Evolutionary conservation across 176 grass and related monocot genomes (phyloP), one percentile per base, ranked within the genome.

Genomic region (Stipa capillata): DNA sequence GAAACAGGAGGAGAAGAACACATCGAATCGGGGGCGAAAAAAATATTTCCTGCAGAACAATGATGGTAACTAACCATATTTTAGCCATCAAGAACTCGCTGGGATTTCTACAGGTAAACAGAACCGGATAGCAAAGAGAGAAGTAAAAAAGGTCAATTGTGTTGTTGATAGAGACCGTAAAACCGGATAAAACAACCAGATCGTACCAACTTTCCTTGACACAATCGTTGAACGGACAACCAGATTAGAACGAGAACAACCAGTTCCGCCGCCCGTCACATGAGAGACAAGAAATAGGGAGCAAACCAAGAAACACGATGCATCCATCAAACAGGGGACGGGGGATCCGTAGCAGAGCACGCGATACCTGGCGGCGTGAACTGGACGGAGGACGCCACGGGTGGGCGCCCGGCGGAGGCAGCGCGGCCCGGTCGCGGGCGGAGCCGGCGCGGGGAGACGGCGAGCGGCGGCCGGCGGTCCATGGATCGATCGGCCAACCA

Each of bases 361-460:
- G 6, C 12, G 16, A 42, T 89, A 93, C 92, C 92, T 87, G 85
- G 68, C 18, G 83, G 77, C 4, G 73, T 63, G 24, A 69, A 5
- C 59, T 81, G 47, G 51, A 75, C 51, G 40, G 83, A 77, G 41
- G 83, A 74, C 20, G 87, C 7, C 9, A 78, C 41, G 13, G 69
- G 69, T 5, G 64, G 62, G 7, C 75, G 81, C 29, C 45, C 83
- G 18, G 80, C 36, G 37, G 80, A n/a, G 51, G 48, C 16, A 1
- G 39, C 61, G 16, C 36, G 78, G 71, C 88, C 71, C 1, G 83
- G 87, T 8, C 92, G 92, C 7, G 92, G 91, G 29, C 92, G 91
- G 41, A 98, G 95, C 56, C 92, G 73, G 39, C 96, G 87, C 49
- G 96, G 96, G 3, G 96, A 98, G 12, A 98, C 45, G 14, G 34